Evolutionary conservation across 1,139 yeast species (phyloP).

Genomic region (Yamadazyma dushanensis): DNA sequence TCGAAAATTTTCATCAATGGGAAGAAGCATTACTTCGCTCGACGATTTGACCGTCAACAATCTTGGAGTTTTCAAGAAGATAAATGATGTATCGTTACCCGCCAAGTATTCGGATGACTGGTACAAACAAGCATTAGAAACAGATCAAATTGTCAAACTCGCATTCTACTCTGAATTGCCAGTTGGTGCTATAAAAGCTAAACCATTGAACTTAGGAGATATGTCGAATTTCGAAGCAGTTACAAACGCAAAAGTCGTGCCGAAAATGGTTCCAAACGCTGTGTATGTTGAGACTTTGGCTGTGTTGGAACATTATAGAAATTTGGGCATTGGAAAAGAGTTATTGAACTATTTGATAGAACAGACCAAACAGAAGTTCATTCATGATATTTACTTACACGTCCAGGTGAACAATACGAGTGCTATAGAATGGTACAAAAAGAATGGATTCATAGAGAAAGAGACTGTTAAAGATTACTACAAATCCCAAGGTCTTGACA

Average conservation of each 20-base stretch:
- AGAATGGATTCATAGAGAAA: constrained; percentile 49
- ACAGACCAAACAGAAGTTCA: constrained; percentile 50
- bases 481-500: constrained; percentile 43
- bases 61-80: constrained; percentile 51
- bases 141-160: constrained; percentile 35
- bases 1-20: too few relatives aligned
- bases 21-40: constrained; percentile 43
- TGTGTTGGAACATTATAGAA: constrained; percentile 61
- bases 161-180: constrained; percentile 67
- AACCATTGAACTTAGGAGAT: constrained; percentile 34
- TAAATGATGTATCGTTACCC: constrained; percentile 46
- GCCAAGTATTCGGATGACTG: constrained; percentile 44
- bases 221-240: constrained; percentile 25
- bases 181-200: constrained; percentile 68
- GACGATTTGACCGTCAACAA: constrained; percentile 60
- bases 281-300: constrained; percentile 68
- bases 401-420: constrained; percentile 50
- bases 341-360: constrained; percentile 56
- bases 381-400: constrained; percentile 61
- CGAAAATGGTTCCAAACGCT: constrained; percentile 47
- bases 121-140: constrained; percentile 40
- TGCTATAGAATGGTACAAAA: constrained; percentile 56
- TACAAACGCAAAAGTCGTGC: constrained; percentile 22
- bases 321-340: constrained; percentile 60
- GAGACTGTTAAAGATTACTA: constrained; percentile 51